Evolutionary conservation across 306 rosid genomes (phyloP).

Genomic region (Hippophae gyantsensis): DNA sequence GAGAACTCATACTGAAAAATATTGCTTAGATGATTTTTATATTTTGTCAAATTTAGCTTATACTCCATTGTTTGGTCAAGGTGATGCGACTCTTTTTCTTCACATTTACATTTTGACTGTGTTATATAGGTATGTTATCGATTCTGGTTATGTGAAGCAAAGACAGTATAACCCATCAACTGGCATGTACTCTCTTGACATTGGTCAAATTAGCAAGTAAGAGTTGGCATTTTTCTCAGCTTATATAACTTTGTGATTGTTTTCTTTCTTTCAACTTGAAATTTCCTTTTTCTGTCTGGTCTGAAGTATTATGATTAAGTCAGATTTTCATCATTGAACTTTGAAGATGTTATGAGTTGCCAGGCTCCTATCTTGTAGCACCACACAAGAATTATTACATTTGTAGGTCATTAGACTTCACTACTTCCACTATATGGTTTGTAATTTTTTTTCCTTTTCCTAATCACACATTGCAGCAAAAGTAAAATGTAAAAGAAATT

Average conservation of each 20-base stretch:
- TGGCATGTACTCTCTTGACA: conserved; percentile 93
- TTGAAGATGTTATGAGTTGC: background rate
- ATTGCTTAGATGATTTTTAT: conserved; percentile 9
- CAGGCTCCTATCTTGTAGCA: background rate
- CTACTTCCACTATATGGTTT: too few species aligned
- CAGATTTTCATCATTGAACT: background rate
- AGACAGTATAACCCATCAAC: conserved; percentile 87
- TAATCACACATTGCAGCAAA: too few species aligned
- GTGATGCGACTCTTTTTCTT: conserved; percentile 15
- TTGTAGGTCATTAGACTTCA: too few species aligned
- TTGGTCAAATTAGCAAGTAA: conserved; percentile 98
- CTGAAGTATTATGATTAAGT: background rate
- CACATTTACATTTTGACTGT: background rate
- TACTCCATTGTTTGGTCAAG: conserved; percentile 1
- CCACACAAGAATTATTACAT: background rate
- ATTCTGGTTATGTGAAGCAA: conserved; percentile 96
- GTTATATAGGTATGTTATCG: conserved; percentile 74
- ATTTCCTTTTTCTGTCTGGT: background rate
- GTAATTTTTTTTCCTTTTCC: too few species aligned
- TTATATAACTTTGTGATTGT: conserved; percentile 1
- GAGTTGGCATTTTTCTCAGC: conserved; percentile 10
- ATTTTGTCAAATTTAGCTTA: background rate
- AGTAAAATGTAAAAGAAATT: too few species aligned
- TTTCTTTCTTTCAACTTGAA: background rate
- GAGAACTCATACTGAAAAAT: conserved; percentile 26